Evolutionary conservation across 2,329 filamentous ascomycete species (phyloP), one percentile per base, ranked within the genome.

Genomic region (Fusarium transvaalense): DNA sequence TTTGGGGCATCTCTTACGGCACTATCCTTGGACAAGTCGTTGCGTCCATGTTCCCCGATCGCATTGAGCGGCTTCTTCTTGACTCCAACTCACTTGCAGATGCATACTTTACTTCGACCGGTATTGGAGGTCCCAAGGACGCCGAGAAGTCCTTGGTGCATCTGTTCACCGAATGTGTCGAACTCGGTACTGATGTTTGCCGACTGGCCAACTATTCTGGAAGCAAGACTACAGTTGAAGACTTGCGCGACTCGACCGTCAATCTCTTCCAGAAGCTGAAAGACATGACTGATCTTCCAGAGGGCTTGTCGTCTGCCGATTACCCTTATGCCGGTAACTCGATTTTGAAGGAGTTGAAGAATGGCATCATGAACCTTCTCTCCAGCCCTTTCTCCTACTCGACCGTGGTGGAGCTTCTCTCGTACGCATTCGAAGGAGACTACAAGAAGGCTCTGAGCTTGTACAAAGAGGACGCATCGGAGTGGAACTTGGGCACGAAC

Each of bases 1-100:
- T 75, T 56, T 81, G 75, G 76, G 79, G 79, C 8, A 60, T 64
- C 5, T 74, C 71, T 1, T 74, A 74, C 23, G 71, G 74, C 2
- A 74, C 71, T 5, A 53, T 71, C 3, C 50, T 75, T 0, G 73
- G 72, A 0, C 64, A 69, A 23, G 62, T 68, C 5, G 60, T 60
- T 5, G 71, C 73, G 0, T 53, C 73, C 14, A 68, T 75, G 54
- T 75, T 73, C 27, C 74, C 74, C 1, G 61, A 73, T 10, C 66
- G 66, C 2, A 51, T 75, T n/a, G 71, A 32, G 1, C 55, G 69
- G n/a, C 45, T 75, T 13, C 54, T 75, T 10, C 57, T 75, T 59
- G 64, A 75, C 56, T 66, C 62, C 1, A 67, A 66, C 37, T 59
- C 57, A 2, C 50, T 69, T 15, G 72, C 64, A 9, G 63, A 62